Evolutionary conservation across 2,329 filamentous ascomycete genomes (phyloP).

Genomic region (Trichocomaceae sp.): DNA sequence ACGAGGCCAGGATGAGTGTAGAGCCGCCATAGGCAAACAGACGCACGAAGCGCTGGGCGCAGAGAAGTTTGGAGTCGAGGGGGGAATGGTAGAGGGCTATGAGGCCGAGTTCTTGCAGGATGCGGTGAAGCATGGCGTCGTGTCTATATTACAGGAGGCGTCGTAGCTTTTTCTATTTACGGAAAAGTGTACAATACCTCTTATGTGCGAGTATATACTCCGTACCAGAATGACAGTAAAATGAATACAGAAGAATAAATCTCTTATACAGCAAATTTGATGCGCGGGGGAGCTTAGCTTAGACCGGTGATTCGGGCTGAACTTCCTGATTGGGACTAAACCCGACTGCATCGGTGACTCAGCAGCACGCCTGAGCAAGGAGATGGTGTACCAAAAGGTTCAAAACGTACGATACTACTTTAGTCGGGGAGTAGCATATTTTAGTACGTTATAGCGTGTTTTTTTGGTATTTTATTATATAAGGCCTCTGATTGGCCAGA

Average conservation of each 20-base stretch:
- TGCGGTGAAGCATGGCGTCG: slow-evolving; percentile 3
- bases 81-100: slow-evolving; percentile 32
- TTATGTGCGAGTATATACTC: neutral
- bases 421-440: no score
- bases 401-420: no score
- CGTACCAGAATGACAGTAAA: neutral
- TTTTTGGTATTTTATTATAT: no score
- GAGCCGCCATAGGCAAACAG: slow-evolving; percentile 60
- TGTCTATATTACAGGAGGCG: neutral
- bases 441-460: no score
- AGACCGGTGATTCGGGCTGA: neutral
- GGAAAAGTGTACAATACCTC: neutral
- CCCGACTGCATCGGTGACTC: neutral
- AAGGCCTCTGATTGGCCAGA: no score
- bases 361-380: no score
- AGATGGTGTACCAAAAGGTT: no score
- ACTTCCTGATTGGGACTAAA: neutral
- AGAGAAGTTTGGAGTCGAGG: slow-evolving; percentile 34
- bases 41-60: slow-evolving; percentile 42
- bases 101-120: slow-evolving; percentile 31
- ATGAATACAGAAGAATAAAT: neutral
- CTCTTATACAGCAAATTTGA: neutral
- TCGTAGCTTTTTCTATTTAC: neutral
- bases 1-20: slow-evolving; percentile 56
- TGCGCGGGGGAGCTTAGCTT: neutral